Evolutionary conservation across 192 early-diverging fungal species (phyloP), one percentile per base, ranked within the genome.

Genomic region (Umbelopsis isabellina): DNA sequence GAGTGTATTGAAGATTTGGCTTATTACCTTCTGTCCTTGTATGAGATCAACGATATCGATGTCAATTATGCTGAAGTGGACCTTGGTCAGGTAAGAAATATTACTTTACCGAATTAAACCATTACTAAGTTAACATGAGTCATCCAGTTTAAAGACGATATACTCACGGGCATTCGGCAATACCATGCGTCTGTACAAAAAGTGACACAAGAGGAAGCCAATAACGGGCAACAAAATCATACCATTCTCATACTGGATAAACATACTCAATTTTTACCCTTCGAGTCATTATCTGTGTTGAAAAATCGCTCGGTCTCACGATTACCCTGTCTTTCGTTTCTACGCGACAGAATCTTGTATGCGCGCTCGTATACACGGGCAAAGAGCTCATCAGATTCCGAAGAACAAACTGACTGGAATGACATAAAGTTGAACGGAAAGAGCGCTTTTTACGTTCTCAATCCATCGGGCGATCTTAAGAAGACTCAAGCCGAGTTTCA

Each of bases 161-260:
- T 70, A 15, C 46, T 33, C 44, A 20, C 23, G 12, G 44, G 49
- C 9, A 50, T 76, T 33, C 46, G 30, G 44, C 53, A 61, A 27
- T 76, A 76, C 22, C 61, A 75, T 52, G 55, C 70, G 6, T 20
- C 49, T 46, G 46, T 71, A 12, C 53, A 41, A 15, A 55, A 46
- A 55, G 50, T 53, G 5, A 15, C 27, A 11, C 55, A 12, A 61
- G 15, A 37, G 25, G 55, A 61, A 7, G 12, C 27, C 30, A 7
- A 2, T 27, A 10, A n/a, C 11, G 35, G 18, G 16, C 6, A 4
- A 23, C 41, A 50, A 61, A 71, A 79, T 4, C 95, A 98, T 76
- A 69, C 93, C 3, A 86, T 99, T 46, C 68, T 99, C 30, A 88
- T 97, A 10, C 80, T 94, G 25, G 97, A 98, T 66, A 94, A 94